Evolutionary conservation across 2,329 filamentous ascomycete genomes (phyloP).

Genomic region (Nemania serpens): DNA sequence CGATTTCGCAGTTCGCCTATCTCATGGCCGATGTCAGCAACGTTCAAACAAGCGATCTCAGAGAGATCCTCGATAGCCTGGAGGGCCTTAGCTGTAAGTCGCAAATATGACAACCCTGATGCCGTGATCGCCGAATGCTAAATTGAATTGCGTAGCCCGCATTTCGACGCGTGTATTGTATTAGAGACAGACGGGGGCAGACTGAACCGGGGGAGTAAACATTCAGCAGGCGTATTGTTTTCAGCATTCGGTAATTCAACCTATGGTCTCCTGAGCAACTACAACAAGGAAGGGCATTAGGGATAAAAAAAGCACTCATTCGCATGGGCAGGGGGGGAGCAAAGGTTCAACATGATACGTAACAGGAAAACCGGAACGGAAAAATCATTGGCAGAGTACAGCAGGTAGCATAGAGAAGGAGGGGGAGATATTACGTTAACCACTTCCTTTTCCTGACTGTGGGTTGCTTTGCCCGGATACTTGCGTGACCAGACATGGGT

Average conservation of each 20-base stretch:
- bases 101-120: neutral
- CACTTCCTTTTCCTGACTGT: too few species aligned
- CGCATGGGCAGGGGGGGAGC: conserved; percentile 13
- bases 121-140: conserved; percentile 15
- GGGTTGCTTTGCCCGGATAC: too few species aligned
- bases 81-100: conserved; percentile 78
- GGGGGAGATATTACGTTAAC: too few species aligned
- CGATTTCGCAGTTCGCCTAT: conserved; percentile 71
- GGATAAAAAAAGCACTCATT: conserved; percentile 12
- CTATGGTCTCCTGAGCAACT: conserved; percentile 16
- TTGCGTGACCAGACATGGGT: too few species aligned
- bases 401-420: neutral
- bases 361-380: conserved; percentile 5
- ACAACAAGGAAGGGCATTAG: conserved; percentile 11
- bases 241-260: conserved; percentile 28
- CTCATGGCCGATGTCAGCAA: conserved; percentile 97
- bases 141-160: conserved; percentile 37
- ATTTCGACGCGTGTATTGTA: conserved; percentile 48
- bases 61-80: conserved; percentile 80
- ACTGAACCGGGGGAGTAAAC: conserved; percentile 7
- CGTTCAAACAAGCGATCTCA: conserved; percentile 80
- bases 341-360: conserved; percentile 24
- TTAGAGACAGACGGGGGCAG: conserved; percentile 31
- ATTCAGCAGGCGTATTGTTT: conserved; percentile 23
- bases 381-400: neutral